Evolutionary conservation across 352 stramenopile species (phyloP), one percentile per base, ranked within the genome.

Genomic region (Pythium monospermum): DNA sequence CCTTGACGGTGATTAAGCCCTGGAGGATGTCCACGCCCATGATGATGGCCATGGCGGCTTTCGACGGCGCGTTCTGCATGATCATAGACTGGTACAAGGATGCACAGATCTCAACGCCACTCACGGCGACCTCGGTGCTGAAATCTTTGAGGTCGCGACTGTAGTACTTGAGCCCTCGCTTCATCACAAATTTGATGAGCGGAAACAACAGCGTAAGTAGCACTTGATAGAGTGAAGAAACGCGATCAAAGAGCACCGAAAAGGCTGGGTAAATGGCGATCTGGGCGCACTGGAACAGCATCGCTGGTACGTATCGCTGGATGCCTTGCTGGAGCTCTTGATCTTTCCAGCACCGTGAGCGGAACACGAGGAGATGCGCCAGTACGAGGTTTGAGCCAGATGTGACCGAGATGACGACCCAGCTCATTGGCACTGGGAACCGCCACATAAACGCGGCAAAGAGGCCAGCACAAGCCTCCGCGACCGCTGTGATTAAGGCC

Each of bases 1-100:
- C 40, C 23, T 30, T 45, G 33, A 61, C 43, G 2, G 45, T 23
- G 6, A 53, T 21, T 8, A 60, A 16, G 0, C 45, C 58, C n/a
- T 66, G 58, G 11, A 57, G 27, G 16, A 57, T 15, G 21, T 66
- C 58, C 0, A 61, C 18, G 12, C 30, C 45, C 51, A 66, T 61
- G 51, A 66, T 60, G 16, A 39, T 51, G 8, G 39, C 19, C 4
- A 61, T 6, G 7, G 57, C 33, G 1, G 47, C 11, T 13, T 42
- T 28, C 13, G 51, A 57, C 13, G 44, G 23, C 18, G 50, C 1
- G 3, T 35, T 51, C 19, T 66, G 58, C 40, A 66, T 45, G 35
- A 66, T 49, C 46, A 57, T 57, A 0, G 58, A 42, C 35, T 66
- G 58, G 47, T 66, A 61, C 19, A 66, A 27, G 23, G 58, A 66